These are phyloP conservation scores for Aspergillus mulundensis DNA, from an alignment of 495 filamentous ascomycete species.

Conservation along the genomic window DNA sequence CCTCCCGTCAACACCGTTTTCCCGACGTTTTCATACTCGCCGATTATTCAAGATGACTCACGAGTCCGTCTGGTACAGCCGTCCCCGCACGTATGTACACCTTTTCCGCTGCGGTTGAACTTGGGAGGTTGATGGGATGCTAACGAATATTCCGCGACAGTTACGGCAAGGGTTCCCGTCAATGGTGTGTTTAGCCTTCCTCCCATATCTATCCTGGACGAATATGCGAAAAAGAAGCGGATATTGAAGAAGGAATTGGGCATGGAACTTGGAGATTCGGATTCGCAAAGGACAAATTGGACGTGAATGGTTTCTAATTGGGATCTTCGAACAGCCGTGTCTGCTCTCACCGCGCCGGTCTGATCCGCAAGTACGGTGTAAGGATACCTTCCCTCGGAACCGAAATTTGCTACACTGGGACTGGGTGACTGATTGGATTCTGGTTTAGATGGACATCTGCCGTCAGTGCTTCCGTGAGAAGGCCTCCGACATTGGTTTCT, in stretches of 20 bases:
- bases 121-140: neutral
- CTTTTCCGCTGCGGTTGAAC: slow-evolving; percentile 1
- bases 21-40: slow-evolving; percentile 29
- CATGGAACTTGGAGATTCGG: neutral
- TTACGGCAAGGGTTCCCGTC: slow-evolving; percentile 84
- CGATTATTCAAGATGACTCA: slow-evolving; percentile 77
- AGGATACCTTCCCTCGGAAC: slow-evolving; percentile 36
- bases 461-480: slow-evolving; percentile 99
- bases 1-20: slow-evolving; percentile 29
- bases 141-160: slow-evolving; percentile 25
- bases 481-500: slow-evolving; percentile 90
- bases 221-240: neutral
- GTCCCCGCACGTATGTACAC: slow-evolving; percentile 72
- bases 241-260: slow-evolving; percentile 13
- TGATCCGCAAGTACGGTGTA: slow-evolving; percentile 98
- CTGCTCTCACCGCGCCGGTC: slow-evolving; percentile 90
- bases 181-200: slow-evolving; percentile 59
- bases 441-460: slow-evolving; percentile 79
- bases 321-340: slow-evolving; percentile 66
- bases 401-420: slow-evolving; percentile 3
- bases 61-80: slow-evolving; percentile 99
- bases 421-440: slow-evolving; percentile 13
- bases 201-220: neutral
- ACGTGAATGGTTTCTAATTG: slow-evolving; percentile 19
- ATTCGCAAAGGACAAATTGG: slow-evolving; percentile 2